Percentiles rank a stretch among this genome's conserved stretches.
Evolutionary conservation across 768 basidiomycete genomes (phyloP).

Genomic region (Myochromella boudieri): DNA sequence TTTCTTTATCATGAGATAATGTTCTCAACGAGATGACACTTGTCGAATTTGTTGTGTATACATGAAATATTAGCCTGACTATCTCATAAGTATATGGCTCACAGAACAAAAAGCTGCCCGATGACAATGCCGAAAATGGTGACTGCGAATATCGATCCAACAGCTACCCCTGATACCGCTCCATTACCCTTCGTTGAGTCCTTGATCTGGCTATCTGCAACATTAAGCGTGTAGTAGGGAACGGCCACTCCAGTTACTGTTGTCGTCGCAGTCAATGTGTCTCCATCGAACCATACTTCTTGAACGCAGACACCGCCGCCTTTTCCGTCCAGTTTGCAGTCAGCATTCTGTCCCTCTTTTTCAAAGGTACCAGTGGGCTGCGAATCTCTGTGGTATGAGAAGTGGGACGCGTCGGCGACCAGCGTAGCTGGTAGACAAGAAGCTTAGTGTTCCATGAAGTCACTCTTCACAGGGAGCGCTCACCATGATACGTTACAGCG

Average conservation of each 20-base stretch:
- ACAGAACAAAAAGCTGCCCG: too few relatives aligned
- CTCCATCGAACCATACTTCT: not conserved
- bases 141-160: too few relatives aligned
- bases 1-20: too few relatives aligned
- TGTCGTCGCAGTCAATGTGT: not conserved
- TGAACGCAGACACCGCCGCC: not conserved
- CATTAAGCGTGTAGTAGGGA: not conserved
- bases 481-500: conserved; percentile 5
- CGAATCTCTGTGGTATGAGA: not conserved
- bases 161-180: too few relatives aligned
- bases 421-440: not conserved
- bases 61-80: too few relatives aligned
- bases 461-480: too few relatives aligned
- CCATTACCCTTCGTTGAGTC: too few relatives aligned
- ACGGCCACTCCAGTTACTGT: not conserved
- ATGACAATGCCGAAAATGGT: too few relatives aligned
- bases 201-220: not conserved
- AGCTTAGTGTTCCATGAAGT: too few relatives aligned
- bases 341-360: not conserved
- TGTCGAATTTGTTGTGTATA: too few relatives aligned
- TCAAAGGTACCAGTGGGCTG: not conserved
- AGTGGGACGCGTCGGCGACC: not conserved
- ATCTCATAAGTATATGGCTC: too few relatives aligned
- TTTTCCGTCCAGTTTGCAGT: not conserved
- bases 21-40: too few relatives aligned